Evolutionary conservation across 2,329 filamentous ascomycete genomes (phyloP).

Genomic region (Epichloe sibirici): DNA sequence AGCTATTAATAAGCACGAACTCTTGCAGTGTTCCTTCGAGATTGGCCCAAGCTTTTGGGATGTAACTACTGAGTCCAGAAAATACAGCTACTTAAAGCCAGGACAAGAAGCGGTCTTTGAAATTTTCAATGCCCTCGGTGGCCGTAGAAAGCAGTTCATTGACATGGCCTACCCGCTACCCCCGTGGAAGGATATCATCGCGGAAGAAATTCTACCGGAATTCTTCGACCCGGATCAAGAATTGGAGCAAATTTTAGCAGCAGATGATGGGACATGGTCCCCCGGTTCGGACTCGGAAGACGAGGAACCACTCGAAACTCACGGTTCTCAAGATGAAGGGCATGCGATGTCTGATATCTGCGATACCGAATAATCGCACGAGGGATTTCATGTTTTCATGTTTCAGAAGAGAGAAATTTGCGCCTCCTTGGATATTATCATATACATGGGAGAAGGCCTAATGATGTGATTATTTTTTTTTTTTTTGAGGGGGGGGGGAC

Average conservation of each 20-base stretch:
- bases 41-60: neutral
- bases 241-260: neutral
- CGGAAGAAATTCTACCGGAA: neutral
- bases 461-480: no score
- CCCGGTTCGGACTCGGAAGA: neutral
- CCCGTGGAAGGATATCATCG: neutral
- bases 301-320: neutral
- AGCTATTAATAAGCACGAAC: neutral
- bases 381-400: no score
- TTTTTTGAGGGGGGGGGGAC: no score
- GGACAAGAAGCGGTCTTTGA: neutral
- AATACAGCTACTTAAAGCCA: neutral
- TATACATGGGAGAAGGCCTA: no score
- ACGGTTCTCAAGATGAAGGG: no score
- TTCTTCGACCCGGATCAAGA: neutral
- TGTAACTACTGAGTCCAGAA: neutral
- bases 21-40: neutral
- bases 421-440: no score
- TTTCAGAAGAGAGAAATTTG: no score
- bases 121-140: neutral
- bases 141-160: neutral
- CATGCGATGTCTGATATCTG: no score
- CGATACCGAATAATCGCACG: no score
- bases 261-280: accelerated
- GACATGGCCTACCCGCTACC: neutral